A percentile compares a stretch with the other conserved stretches of the same genome.
Evolutionary conservation across 2,329 filamentous ascomycete species (phyloP).

Genomic region (Fusarium sp.): DNA sequence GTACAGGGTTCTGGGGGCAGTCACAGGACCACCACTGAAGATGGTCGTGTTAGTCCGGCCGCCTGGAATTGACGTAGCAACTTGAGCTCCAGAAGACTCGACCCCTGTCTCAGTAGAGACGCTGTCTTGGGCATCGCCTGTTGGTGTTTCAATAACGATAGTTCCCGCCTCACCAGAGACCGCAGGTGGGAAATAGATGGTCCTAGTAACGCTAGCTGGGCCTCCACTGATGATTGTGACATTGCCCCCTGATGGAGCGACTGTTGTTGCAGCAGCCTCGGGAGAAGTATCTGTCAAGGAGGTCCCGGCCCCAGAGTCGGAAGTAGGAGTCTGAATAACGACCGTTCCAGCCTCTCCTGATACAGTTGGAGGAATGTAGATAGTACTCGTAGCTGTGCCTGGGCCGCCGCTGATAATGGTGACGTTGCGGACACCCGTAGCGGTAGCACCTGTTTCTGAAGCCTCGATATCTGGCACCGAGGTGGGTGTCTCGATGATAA

Average conservation of each 20-base stretch:
- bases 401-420: constrained; percentile 12
- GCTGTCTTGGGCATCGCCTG: not conserved
- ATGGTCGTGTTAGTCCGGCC: constrained; percentile 4
- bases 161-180: constrained; percentile 1
- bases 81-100: not conserved
- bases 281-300: no score
- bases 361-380: not conserved
- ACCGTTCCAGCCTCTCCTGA: constrained; percentile 3
- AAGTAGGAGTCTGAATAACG: constrained; percentile 3
- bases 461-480: not conserved
- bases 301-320: no score
- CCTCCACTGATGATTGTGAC: constrained; percentile 4
- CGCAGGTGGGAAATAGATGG: not conserved
- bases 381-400: not conserved
- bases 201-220: no score
- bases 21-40: constrained; percentile 13
- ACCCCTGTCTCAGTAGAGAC: not conserved
- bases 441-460: not conserved
- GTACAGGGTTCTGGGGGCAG: not conserved
- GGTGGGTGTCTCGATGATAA: constrained; percentile 9
- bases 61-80: not conserved
- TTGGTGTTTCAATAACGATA: constrained; percentile 12
- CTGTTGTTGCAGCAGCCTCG: not conserved
- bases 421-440: not conserved
- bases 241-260: not conserved